Percentiles rank a stretch among this genome's conserved stretches.
phyloP scores from a whole-genome alignment of 2,329 filamentous ascomycete genomes.

The Aspergillus bombycis region DNA sequence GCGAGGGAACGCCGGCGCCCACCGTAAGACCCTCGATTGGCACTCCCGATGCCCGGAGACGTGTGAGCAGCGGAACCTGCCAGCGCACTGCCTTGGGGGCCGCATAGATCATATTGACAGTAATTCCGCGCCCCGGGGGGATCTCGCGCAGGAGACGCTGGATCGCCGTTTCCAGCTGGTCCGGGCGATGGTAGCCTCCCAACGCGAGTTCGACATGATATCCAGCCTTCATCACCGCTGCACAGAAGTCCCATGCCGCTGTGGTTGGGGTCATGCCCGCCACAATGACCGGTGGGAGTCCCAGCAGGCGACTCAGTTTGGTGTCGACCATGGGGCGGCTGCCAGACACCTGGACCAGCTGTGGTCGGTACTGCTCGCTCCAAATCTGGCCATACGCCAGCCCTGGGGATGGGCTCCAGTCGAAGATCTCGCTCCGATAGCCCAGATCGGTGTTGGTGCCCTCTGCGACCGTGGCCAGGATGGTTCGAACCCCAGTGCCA shows the following conservation, averaged over 20 bases:
- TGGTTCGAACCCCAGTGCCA: conserved; percentile 93
- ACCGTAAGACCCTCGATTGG: conserved; percentile 94
- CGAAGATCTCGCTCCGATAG: conserved; percentile 97
- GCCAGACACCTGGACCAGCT: conserved; percentile 81
- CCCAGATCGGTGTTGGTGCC: conserved; percentile 89
- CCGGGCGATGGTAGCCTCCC: conserved; percentile 84
- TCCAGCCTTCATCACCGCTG: conserved; percentile 93
- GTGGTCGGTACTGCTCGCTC: conserved; percentile 94
- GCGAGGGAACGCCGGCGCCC: conserved; percentile 87
- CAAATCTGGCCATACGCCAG: conserved; percentile 61
- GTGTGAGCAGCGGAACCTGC: conserved; percentile 84
- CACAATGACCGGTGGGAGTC: conserved; percentile 82
- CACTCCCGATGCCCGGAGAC: conserved; percentile 79
- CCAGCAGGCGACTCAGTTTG: conserved; percentile 88
- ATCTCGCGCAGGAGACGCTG: conserved; percentile 82
- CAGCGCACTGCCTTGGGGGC: conserved; percentile 87
- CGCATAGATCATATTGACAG: conserved; percentile 88
- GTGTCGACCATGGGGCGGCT: conserved; percentile 94
- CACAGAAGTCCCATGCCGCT: conserved; percentile 88
- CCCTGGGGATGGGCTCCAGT: conserved; percentile 72
- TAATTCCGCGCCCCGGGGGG: conserved; percentile 83
- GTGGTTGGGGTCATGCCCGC: conserved; percentile 91
- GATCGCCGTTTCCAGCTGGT: conserved; percentile 80
- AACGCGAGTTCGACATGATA: conserved; percentile 90
- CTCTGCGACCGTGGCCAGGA: conserved; percentile 87